Evolutionary conservation across 1,139 yeast genomes (phyloP).

Genomic region (Pichia inconspicua): DNA sequence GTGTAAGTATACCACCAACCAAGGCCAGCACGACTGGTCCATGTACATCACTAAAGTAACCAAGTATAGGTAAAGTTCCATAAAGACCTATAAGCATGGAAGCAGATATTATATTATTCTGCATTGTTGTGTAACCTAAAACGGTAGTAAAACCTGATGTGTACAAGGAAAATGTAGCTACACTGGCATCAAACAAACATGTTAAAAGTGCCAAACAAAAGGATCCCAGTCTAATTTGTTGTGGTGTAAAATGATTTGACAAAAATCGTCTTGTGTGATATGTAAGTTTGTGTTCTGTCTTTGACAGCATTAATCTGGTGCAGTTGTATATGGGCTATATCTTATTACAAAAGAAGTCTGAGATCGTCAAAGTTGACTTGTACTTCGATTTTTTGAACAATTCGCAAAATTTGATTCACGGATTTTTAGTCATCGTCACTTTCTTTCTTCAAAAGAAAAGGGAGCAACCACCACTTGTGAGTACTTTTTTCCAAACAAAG

Average conservation of each 20-base stretch:
- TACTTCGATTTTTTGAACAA: too few species aligned
- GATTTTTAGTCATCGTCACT: neutral
- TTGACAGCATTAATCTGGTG: constrained; percentile 20
- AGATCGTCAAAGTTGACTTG: too few species aligned
- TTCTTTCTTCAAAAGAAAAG: neutral
- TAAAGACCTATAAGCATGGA: constrained; percentile 77
- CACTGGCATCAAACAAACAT: constrained; percentile 76
- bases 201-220: constrained; percentile 36
- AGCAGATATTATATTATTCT: constrained; percentile 73
- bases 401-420: too few species aligned
- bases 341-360: neutral
- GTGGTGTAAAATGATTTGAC: constrained; percentile 23
- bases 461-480: neutral
- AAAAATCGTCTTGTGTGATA: constrained; percentile 30
- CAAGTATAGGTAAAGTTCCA: constrained; percentile 73
- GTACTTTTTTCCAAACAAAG: neutral
- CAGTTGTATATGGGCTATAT: neutral
- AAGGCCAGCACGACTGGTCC: constrained; percentile 74
- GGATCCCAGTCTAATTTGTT: constrained; percentile 30
- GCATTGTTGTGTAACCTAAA: constrained; percentile 56
- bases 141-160: constrained; percentile 57
- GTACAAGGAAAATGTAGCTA: constrained; percentile 71
- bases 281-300: constrained; percentile 33
- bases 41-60: constrained; percentile 74
- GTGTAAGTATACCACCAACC: constrained; percentile 56